Conservation (phyloP, 192 early-diverging fungal species). For the Coemansia sp. region DNA sequence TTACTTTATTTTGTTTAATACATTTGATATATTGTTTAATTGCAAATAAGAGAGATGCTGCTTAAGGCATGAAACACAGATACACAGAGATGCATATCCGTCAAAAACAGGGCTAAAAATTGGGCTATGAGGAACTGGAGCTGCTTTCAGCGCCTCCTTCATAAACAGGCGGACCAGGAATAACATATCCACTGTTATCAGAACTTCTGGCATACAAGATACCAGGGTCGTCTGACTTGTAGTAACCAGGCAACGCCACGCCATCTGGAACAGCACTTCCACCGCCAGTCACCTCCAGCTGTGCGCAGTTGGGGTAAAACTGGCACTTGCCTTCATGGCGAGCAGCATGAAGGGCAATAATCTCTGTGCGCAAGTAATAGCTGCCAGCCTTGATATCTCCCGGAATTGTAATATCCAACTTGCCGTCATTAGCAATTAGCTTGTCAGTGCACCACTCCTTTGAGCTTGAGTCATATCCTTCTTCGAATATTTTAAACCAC, state of each 20-base stretch:
- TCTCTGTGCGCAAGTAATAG: slow-evolving; percentile 25
- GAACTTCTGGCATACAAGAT: slow-evolving; percentile 14
- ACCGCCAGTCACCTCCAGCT: slow-evolving; percentile 17
- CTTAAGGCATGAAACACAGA: no score
- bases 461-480: slow-evolving; percentile 21
- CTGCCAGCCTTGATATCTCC: slow-evolving; percentile 18
- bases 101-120: no score
- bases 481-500: slow-evolving; percentile 45
- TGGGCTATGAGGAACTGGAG: no score
- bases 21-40: no score
- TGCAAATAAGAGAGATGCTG: no score
- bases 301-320: slow-evolving; percentile 30
- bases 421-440: slow-evolving; percentile 25
- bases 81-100: no score
- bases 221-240: slow-evolving; percentile 13
- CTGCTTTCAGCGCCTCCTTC: neutral
- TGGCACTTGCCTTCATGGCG: neutral
- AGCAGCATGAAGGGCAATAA: slow-evolving; percentile 25
- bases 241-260: slow-evolving; percentile 26
- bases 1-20: no score
- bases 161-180: slow-evolving; percentile 15
- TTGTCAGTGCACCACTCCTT: slow-evolving; percentile 36
- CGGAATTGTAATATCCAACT: slow-evolving; percentile 26
- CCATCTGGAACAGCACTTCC: slow-evolving; percentile 18
- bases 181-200: neutral